Evolutionary conservation across 2,329 filamentous ascomycete genomes (phyloP).

Genomic region (Botryotinia calthae): DNA sequence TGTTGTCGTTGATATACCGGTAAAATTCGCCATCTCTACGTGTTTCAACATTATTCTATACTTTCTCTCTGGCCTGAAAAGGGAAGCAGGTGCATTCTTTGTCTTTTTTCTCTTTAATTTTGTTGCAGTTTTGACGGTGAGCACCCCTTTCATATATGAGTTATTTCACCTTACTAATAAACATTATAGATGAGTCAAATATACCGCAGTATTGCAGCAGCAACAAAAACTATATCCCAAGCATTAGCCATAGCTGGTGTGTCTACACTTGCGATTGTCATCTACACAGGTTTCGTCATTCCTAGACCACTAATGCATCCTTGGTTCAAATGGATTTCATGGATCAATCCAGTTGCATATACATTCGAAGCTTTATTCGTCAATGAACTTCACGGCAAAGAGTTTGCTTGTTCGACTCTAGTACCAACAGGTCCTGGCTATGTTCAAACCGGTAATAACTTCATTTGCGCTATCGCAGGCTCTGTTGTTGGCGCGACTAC

Average conservation of each 20-base stretch:
- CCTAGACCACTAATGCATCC: slow-evolving; percentile 58
- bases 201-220: slow-evolving; percentile 69
- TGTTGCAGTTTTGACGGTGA: slow-evolving; percentile 54
- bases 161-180: slow-evolving; percentile 61
- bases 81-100: slow-evolving; percentile 74
- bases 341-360: slow-evolving; percentile 61
- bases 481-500: slow-evolving; percentile 50
- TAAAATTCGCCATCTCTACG: slow-evolving; percentile 72
- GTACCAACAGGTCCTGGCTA: slow-evolving; percentile 41
- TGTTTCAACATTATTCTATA: slow-evolving; percentile 80
- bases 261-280: slow-evolving; percentile 40
- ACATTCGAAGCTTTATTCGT: slow-evolving; percentile 77
- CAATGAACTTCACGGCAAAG: slow-evolving; percentile 85
- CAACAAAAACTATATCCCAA: slow-evolving; percentile 66
- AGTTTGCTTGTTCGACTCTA: slow-evolving; percentile 54
- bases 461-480: slow-evolving; percentile 58
- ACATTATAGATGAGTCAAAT: slow-evolving; percentile 69
- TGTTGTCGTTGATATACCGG: slow-evolving; percentile 82
- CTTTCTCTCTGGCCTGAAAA: slow-evolving; percentile 74
- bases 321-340: slow-evolving; percentile 65
- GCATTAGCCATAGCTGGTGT: slow-evolving; percentile 62
- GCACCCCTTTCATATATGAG: slow-evolving; percentile 47
- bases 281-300: slow-evolving; percentile 45
- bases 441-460: slow-evolving; percentile 42
- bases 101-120: slow-evolving; percentile 57